phyloP scores from a whole-genome alignment of 129 eudicot species.

The Helichrysum umbraculigerum region DNA sequence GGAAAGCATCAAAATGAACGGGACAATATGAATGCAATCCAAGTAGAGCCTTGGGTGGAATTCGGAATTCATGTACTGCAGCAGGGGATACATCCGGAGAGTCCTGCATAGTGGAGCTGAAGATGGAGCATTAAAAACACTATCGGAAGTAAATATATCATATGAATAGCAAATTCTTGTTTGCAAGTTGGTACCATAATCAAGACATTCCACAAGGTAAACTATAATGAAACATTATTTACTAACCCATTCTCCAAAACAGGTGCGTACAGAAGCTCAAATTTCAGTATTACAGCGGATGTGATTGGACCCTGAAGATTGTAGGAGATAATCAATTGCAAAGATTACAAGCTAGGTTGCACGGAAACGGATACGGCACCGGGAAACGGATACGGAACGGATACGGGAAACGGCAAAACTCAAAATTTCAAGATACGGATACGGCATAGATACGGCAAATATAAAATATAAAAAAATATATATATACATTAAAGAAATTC shows the following conservation, averaged over 20 bases:
- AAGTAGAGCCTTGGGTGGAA: slow-evolving; percentile 91
- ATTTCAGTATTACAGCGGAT: slow-evolving; percentile 84
- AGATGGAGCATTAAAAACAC: slow-evolving; percentile 48
- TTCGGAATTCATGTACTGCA: slow-evolving; percentile 92
- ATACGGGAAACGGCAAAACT: no score
- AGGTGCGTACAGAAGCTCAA: slow-evolving; percentile 91
- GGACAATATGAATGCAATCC: slow-evolving; percentile 98
- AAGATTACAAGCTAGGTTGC: no score
- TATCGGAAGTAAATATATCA: slow-evolving; percentile 19
- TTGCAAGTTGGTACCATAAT: background rate
- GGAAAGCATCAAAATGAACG: slow-evolving; percentile 94
- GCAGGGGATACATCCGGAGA: slow-evolving; percentile 72
- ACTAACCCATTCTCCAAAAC: slow-evolving; percentile 76
- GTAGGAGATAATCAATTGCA: slow-evolving; percentile 16
- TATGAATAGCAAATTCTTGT: slow-evolving; percentile 1
- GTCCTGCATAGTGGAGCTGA: slow-evolving; percentile 75
- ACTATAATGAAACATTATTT: slow-evolving; percentile 12
- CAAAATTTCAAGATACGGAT: no score
- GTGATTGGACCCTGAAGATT: slow-evolving; percentile 67
- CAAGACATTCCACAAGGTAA: slow-evolving; percentile 19
- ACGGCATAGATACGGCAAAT: no score
- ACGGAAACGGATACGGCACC: no score
- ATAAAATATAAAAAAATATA: no score
- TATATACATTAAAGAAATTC: no score
- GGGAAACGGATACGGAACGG: no score